Evolutionary conservation across 129 eudicot genomes (phyloP).

Genomic region (Flaveria brownii): DNA sequence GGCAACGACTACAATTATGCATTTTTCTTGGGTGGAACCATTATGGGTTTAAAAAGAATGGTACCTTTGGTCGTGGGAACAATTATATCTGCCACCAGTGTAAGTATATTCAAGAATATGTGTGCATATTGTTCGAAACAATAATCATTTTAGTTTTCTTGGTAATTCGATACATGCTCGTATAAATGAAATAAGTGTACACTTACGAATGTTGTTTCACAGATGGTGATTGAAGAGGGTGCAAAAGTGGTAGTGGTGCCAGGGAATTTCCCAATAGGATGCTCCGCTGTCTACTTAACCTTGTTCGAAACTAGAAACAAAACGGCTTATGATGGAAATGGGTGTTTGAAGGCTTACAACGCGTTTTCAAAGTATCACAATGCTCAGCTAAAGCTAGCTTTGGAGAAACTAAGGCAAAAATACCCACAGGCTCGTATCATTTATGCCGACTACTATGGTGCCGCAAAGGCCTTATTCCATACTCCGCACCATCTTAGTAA

Average conservation of each 20-base stretch:
- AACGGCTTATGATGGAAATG: constrained; percentile 56
- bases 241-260: constrained; percentile 74
- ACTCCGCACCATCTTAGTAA: constrained; percentile 55
- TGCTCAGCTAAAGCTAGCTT: constrained; percentile 48
- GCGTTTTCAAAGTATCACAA: constrained; percentile 70
- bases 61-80: constrained; percentile 64
- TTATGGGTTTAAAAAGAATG: constrained; percentile 34
- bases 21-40: constrained; percentile 53
- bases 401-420: constrained; percentile 50
- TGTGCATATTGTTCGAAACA: no score
- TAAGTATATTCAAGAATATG: constrained; percentile 31
- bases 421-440: constrained; percentile 57
- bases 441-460: constrained; percentile 82
- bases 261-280: constrained; percentile 82
- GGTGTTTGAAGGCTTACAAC: constrained; percentile 65
- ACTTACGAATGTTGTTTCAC: background rate
- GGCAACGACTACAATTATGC: constrained; percentile 88
- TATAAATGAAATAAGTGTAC: background rate
- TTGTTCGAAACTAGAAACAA: constrained; percentile 43
- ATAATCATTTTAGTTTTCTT: background rate
- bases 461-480: constrained; percentile 55
- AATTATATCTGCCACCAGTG: constrained; percentile 51
- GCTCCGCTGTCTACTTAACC: constrained; percentile 58
- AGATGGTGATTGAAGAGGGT: constrained; percentile 76
- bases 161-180: background rate